Percentiles rank a stretch among this genome's conserved stretches.
phyloP scores from a whole-genome alignment of 1,284 basidiomycete genomes.

The Ceratobasidium papillatum region DNA sequence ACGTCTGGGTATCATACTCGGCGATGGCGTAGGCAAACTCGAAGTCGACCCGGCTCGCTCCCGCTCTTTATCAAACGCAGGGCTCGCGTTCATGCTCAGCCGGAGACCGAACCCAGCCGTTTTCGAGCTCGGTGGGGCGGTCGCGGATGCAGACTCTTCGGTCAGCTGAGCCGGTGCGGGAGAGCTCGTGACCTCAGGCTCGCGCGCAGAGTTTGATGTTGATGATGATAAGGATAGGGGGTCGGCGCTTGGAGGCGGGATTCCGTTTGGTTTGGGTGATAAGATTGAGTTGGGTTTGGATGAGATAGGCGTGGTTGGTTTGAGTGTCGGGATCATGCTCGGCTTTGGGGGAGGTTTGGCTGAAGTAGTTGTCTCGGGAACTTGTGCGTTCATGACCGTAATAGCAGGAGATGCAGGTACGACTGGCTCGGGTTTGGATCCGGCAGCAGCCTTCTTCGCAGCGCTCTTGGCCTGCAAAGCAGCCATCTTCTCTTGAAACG shows the following conservation, averaged over 20 bases:
- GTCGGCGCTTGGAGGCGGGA: neutral
- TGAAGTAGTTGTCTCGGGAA: neutral
- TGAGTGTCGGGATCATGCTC: neutral
- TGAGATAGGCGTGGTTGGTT: neutral
- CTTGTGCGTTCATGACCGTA: neutral
- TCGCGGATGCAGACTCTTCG: neutral
- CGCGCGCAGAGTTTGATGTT: neutral
- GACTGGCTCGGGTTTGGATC: neutral
- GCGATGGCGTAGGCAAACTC: neutral
- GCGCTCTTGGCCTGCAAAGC: neutral
- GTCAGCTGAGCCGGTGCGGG: neutral
- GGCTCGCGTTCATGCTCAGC: neutral
- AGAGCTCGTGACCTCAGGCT: constrained; percentile 19
- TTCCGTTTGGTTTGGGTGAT: neutral
- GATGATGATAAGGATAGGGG: neutral
- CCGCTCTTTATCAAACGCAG: neutral
- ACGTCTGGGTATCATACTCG: neutral
- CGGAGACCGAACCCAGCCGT: constrained; percentile 14
- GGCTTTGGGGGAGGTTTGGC: neutral
- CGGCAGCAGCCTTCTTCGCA: neutral
- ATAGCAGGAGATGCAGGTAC: neutral
- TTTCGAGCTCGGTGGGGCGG: constrained; percentile 18
- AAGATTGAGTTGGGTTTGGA: neutral
- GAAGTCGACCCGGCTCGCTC: neutral
- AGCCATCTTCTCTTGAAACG: neutral